Base-by-base conservation (phyloP, 2,329 filamentous ascomycete species). In the Blastomyces gilchristii region DNA sequence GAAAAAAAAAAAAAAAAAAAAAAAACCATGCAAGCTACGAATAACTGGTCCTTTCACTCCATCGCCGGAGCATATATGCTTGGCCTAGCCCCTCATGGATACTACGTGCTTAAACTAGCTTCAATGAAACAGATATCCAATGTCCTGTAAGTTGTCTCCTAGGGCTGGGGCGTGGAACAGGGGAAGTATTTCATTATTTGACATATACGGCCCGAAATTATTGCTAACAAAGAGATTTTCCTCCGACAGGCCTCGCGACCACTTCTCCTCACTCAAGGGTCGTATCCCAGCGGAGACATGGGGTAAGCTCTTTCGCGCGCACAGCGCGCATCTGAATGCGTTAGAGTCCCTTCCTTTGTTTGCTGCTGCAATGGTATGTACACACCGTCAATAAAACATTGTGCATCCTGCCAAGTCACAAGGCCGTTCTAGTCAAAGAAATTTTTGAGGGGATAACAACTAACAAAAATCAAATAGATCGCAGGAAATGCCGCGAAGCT, bases 281-380 rank as follows among this genome's bases (percentile, higher is more conserved):
- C 66, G 66, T 16, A 65, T 75, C 16, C 64, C 70, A 1, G 63
- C 63, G n/a, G 61, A 66, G 3, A 65, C 65, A 31, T 67, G 66
- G 61, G 62, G 65, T 45, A 68, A 63, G 61, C 69, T 74, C 12
- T 71, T 67, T 56, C 68, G 69, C 14, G 68, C 71, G 1, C 67
- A 68, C 22, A 70, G 72, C 3, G 72, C 71, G 14, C 73, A 75
- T 69, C 61, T 75, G 14, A 75, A 75, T 67, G 72, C 73, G 0
- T 64, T 75, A 61, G 73, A 75, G 60, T 67, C 69, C 3, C 65
- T 75, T 53, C 73, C 73, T 4, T 63, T 75, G 52, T 75, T 75
- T 63, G 73, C 73, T 11, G 69, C 70, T 64, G 71, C 73, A 12
- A 74, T 75, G 71, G 68, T 71, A 68, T 54, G 67, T 41, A n/a